Evolutionary conservation across 2,329 filamentous ascomycete genomes (phyloP), one percentile per base, ranked within the genome.

Genomic region (Ceratocystis alfenasii): DNA sequence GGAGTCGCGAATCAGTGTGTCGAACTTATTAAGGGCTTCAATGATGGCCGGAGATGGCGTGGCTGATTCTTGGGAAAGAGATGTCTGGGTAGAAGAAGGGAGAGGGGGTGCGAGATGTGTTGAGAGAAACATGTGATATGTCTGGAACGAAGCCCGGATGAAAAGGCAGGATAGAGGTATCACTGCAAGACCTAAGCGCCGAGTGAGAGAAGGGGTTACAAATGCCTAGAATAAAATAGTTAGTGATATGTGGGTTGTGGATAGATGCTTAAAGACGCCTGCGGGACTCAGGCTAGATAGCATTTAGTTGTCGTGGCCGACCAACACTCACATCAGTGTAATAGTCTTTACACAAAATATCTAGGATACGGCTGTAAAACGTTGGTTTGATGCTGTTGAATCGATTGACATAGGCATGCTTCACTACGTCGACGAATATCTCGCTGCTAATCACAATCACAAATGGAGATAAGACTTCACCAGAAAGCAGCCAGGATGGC

Each of bases 361-460:
- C 95, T 17, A 97, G 82, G 73, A 94, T 96, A 28, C 91, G 85
- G 64, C 85, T 83, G 74, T 99, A 99, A 66, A 99, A 88, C 5
- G 83, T 84, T 2, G 94, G 94, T 69, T 94, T 93, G 70, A 92
- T 91, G 71, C 95, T 96, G 79, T 99, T 99, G 78, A 99, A 99
- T 74, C 99, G 99, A 73, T 87, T 92, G 74, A 99, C 95, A 74
- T 97, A 99, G 25, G 90, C 90, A 73, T 99, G 95, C 75, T 99
- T 99, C 74, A 96, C 83, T 83, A 89, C 92, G 75, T 99, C 94
- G 1, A 99, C 94, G 7, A 96, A 78, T 87, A 96, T 96, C 76
- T 99, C 94, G 69, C 91, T 96, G 1, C 92, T 93, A 5, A 99
- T 83, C 0, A 99, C 95, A 6, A 99, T 86, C 12, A 99, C 77